phyloP scores from a whole-genome alignment of 192 early-diverging fungal genomes.

The Coemansia sp. region DNA sequence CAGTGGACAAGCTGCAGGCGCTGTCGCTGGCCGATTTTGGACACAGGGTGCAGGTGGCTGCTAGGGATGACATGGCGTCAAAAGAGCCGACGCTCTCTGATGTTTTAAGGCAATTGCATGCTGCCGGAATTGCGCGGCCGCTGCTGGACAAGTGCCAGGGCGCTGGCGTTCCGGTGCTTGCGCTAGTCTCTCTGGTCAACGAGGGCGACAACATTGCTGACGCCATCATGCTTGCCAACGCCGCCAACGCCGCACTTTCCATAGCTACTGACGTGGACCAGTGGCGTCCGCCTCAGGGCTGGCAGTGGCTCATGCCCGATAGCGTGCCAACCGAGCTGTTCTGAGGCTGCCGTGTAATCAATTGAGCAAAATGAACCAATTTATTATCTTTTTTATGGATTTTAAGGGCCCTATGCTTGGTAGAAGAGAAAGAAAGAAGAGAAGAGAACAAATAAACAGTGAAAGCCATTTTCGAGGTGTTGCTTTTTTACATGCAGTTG shows the following conservation, averaged over 20 bases:
- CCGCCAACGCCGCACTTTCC: conserved; percentile 25
- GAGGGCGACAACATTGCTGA: conserved; percentile 77
- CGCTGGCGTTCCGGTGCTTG: conserved; percentile 38
- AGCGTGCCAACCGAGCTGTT: conserved; percentile 23
- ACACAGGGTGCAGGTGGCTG: neutral
- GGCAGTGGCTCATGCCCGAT: conserved; percentile 43
- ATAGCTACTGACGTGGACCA: conserved; percentile 12
- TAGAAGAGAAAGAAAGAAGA: neutral
- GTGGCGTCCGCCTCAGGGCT: conserved; percentile 39
- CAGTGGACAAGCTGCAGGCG: conserved; percentile 19
- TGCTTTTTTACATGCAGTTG: conserved; percentile 5
- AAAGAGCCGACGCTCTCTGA: neutral
- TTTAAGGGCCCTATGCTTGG: neutral
- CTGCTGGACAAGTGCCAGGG: conserved; percentile 51
- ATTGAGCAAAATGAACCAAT: too few relatives aligned
- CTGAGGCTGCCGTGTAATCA: neutral
- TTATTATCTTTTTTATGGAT: too few relatives aligned
- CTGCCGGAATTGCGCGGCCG: conserved; percentile 58
- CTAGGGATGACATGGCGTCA: neutral
- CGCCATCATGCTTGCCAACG: conserved; percentile 61
- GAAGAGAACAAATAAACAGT: neutral
- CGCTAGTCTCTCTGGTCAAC: conserved; percentile 61
- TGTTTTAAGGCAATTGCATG: conserved; percentile 54
- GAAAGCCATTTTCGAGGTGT: neutral
- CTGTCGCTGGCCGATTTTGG: conserved; percentile 27